A percentile compares a stretch with the other conserved stretches of the same genome.
Evolutionary conservation across 345 rosid species (phyloP).

Genomic region (Melaleuca quinquenervia): DNA sequence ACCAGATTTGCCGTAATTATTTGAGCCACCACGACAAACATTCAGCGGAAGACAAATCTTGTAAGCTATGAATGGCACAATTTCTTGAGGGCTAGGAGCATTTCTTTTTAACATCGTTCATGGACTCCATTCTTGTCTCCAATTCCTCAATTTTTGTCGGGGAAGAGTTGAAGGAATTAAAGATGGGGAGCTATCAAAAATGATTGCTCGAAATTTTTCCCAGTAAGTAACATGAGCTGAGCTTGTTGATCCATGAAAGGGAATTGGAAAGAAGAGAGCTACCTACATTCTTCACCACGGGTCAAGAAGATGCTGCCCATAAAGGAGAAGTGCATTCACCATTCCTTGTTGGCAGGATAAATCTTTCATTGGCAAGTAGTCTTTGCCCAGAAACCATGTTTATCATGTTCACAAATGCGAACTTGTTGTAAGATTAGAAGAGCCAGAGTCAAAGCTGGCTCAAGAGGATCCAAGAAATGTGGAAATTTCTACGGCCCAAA

Average conservation of each 20-base stretch:
- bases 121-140: background rate
- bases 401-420: background rate
- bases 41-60: too few relatives aligned
- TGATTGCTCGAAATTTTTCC: background rate
- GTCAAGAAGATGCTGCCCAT: background rate
- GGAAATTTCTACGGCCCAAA: background rate
- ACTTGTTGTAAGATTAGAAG: background rate
- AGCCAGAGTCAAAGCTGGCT: background rate
- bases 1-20: too few relatives aligned
- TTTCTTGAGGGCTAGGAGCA: background rate
- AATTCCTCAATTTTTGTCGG: background rate
- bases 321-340: background rate
- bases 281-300: background rate
- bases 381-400: background rate
- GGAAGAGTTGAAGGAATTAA: background rate
- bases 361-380: background rate
- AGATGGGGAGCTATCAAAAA: background rate
- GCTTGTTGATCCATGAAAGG: background rate
- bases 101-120: background rate
- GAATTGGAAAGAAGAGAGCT: background rate
- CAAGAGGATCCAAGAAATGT: background rate
- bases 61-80: background rate
- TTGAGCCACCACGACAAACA: too few relatives aligned
- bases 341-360: background rate
- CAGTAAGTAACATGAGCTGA: background rate